phyloP scores from a whole-genome alignment of 75 land plant species.

The Sequoia sempervirens region DNA sequence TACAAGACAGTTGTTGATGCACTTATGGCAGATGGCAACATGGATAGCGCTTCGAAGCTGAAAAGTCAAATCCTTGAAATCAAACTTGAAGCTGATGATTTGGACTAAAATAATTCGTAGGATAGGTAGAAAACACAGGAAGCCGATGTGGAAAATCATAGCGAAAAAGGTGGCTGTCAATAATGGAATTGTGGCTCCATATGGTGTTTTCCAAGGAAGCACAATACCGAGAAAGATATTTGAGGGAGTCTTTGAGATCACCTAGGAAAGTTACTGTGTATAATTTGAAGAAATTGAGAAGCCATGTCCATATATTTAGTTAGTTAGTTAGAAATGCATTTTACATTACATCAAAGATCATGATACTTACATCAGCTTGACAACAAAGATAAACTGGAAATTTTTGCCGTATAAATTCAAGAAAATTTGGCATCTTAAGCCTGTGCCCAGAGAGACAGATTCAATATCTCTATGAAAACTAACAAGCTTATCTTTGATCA shows the following conservation, averaged over 20 bases:
- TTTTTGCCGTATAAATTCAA: not conserved
- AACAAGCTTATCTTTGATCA: not conserved
- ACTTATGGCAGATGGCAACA: constrained; percentile 8
- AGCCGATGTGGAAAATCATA: not conserved
- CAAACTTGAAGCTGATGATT: not conserved
- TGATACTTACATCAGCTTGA: not conserved
- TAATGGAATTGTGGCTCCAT: not conserved
- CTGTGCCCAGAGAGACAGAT: not conserved
- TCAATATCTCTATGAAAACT: not conserved
- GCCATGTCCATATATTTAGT: not conserved
- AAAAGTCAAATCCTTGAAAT: not conserved
- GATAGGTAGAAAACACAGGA: not conserved
- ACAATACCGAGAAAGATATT: not conserved
- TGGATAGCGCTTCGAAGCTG: constrained; percentile 2
- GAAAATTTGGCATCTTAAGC: not conserved
- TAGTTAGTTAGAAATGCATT: not conserved
- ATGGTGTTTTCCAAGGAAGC: not conserved
- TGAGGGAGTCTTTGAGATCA: not conserved
- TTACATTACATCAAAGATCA: not conserved
- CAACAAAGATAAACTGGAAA: not conserved
- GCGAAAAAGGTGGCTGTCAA: not conserved
- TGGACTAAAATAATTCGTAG: not conserved
- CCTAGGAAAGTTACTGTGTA: not conserved
- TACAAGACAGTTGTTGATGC: constrained; percentile 25
- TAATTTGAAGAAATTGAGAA: not conserved